A percentile compares a stretch with the other conserved stretches of the same genome.
phyloP scores from a whole-genome alignment of 257 asterid species.

The Petrea volubilis region DNA sequence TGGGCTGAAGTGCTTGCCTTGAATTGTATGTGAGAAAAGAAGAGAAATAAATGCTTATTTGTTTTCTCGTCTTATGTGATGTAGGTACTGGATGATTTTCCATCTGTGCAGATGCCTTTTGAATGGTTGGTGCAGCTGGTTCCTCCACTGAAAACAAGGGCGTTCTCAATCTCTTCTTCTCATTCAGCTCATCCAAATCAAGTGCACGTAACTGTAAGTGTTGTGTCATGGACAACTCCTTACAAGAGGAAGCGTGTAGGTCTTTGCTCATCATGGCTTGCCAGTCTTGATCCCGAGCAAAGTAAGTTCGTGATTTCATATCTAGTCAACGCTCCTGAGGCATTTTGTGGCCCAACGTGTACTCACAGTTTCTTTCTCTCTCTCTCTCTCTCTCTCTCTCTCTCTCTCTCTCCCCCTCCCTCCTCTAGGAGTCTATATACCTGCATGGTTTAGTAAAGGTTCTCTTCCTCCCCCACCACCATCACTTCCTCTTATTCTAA shows the following conservation, averaged over 20 bases:
- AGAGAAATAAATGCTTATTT: background rate
- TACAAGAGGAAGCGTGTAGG: constrained; percentile 81
- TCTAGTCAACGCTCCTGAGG: background rate
- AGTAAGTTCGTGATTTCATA: constrained; percentile 32
- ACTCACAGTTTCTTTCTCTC: background rate
- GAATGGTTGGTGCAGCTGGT: constrained; percentile 96
- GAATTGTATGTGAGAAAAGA: background rate
- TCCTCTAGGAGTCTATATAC: constrained; percentile 71
- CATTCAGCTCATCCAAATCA: constrained; percentile 77
- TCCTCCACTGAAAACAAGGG: constrained; percentile 81
- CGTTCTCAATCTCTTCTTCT: constrained; percentile 90
- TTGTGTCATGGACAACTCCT: constrained; percentile 90
- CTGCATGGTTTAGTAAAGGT: constrained; percentile 85
- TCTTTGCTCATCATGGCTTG: constrained; percentile 96
- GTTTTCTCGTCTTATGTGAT: constrained; percentile 21
- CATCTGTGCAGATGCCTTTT: constrained; percentile 88
- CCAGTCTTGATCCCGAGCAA: constrained; percentile 77
- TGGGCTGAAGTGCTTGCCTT: background rate
- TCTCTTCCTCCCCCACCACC: constrained; percentile 83
- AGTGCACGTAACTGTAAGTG: constrained; percentile 80
- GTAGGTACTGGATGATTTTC: constrained; percentile 90
- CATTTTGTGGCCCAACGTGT: background rate
- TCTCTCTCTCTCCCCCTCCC: too few relatives aligned
- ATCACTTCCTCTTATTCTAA: constrained; percentile 78
- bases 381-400: too few relatives aligned